These are phyloP conservation scores for Paraleonurus japonicus DNA, from an alignment of 257 asterid genomes.

Conservation along the genomic window DNA sequence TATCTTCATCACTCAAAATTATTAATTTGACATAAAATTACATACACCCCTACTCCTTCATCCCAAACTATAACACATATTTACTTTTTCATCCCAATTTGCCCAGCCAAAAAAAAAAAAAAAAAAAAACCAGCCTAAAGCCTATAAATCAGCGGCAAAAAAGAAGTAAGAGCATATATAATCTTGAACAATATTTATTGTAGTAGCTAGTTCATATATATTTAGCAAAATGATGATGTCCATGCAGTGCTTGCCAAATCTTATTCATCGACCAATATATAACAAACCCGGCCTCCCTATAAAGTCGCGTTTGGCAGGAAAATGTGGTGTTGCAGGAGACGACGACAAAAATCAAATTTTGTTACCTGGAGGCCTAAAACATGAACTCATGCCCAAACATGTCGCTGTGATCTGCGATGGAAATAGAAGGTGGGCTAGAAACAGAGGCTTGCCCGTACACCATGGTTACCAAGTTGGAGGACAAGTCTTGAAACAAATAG, in stretches of 20 bases:
- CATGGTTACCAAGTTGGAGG: slow-evolving; percentile 14
- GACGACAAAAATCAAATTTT: neutral
- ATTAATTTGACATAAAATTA: too few species aligned
- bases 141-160: too few species aligned
- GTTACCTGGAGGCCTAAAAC: slow-evolving; percentile 13
- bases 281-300: neutral
- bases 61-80: too few species aligned
- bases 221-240: neutral
- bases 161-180: too few species aligned
- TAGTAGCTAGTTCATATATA: too few species aligned
- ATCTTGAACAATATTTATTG: too few species aligned
- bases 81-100: too few species aligned
- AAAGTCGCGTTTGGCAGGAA: neutral
- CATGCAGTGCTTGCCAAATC: neutral
- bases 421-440: slow-evolving; percentile 32
- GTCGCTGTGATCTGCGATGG: slow-evolving; percentile 30
- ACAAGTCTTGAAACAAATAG: neutral
- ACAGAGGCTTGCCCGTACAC: neutral
- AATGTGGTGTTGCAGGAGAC: neutral
- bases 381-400: slow-evolving; percentile 29
- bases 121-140: too few species aligned
- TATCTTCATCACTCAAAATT: too few species aligned
- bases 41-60: too few species aligned
- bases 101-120: too few species aligned
- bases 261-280: neutral